These are phyloP conservation scores for Hanseniaspora guilliermondii DNA, from an alignment of 805 yeast species.

Conservation along the genomic window DNA sequence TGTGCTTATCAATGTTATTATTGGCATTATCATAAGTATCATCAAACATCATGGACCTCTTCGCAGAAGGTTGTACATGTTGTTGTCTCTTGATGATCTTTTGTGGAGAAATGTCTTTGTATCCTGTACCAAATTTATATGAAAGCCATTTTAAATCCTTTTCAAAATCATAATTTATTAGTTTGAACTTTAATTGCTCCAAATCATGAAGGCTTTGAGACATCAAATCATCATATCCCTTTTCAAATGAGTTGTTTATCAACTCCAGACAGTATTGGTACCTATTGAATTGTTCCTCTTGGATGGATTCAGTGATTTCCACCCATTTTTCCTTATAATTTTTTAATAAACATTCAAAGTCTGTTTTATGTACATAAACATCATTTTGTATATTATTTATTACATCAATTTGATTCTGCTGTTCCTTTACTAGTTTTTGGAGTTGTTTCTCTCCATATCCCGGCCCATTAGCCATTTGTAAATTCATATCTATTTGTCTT, in stretches of 20 bases:
- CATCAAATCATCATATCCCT: conserved; percentile 8
- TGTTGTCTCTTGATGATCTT: background rate
- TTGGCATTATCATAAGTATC: background rate
- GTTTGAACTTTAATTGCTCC: conserved; percentile 3
- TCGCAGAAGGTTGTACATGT: background rate
- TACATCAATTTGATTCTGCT: conserved; percentile 18
- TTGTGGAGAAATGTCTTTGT: background rate
- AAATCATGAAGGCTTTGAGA: conserved; percentile 5
- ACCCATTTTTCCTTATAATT: conserved; percentile 28
- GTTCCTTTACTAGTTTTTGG: conserved; percentile 23
- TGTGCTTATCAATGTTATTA: background rate
- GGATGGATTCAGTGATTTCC: conserved; percentile 20
- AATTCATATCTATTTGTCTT: conserved; percentile 25
- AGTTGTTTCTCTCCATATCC: conserved; percentile 23
- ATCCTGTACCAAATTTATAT: conserved; percentile 7
- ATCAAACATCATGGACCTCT: background rate
- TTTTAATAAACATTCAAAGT: conserved; percentile 25
- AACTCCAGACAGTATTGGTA: conserved; percentile 3
- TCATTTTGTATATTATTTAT: conserved; percentile 20
- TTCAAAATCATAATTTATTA: conserved; percentile 11
- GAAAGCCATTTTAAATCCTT: conserved; percentile 7
- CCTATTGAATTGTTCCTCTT: conserved; percentile 20
- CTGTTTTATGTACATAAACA: conserved; percentile 23
- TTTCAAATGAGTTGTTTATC: conserved; percentile 3
- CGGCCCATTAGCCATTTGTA: conserved; percentile 17